Evolutionary conservation across 2,329 filamentous ascomycete species (phyloP).

Genomic region (Hypoxylon sp.): DNA sequence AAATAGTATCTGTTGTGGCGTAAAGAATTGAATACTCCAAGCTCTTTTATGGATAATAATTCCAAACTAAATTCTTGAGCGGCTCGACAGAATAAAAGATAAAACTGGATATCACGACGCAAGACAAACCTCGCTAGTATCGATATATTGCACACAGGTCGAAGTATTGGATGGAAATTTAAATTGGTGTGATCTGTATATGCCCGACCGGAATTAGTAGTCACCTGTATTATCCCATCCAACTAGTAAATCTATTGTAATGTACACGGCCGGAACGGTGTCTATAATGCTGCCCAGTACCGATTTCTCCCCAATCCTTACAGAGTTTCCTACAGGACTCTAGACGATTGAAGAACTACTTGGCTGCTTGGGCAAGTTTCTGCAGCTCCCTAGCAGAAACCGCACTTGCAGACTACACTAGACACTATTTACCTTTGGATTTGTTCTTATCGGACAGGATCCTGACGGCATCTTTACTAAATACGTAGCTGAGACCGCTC

Average conservation of each 20-base stretch:
- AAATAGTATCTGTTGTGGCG: no score
- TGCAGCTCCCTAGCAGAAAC: neutral
- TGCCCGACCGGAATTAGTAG: neutral
- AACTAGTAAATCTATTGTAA: neutral
- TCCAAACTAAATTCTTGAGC: neutral
- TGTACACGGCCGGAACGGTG: constrained; percentile 6
- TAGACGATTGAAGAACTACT: neutral
- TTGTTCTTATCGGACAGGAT: constrained; percentile 70
- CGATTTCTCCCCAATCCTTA: neutral
- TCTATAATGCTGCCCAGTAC: neutral
- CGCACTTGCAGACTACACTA: neutral
- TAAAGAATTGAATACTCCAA: neutral
- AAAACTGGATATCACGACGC: neutral
- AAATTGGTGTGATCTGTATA: neutral
- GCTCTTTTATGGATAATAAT: neutral
- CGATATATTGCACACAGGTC: neutral
- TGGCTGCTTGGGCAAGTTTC: neutral
- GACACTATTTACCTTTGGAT: constrained; percentile 28
- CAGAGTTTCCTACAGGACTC: neutral
- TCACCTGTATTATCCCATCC: constrained; percentile 1
- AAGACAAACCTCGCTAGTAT: neutral
- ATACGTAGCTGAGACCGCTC: constrained; percentile 94
- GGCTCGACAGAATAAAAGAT: neutral
- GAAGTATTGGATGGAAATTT: neutral
- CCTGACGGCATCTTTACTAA: constrained; percentile 90